Conservation (phyloP, 2,329 filamentous ascomycete genomes). For the Sphaerulina vaccinii region DNA sequence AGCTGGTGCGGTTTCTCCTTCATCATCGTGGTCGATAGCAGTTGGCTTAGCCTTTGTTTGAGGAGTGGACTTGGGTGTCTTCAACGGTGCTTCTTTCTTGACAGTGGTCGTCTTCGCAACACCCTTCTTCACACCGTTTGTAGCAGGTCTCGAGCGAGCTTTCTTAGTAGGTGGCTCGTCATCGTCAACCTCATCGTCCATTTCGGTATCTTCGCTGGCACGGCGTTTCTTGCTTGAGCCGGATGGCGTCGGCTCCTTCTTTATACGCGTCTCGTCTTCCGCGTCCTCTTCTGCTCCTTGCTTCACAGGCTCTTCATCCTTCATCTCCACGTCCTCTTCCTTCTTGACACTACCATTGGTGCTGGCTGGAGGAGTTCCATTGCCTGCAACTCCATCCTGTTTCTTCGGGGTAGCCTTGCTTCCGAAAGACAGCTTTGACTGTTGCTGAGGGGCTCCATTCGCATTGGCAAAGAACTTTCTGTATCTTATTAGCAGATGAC, state of each 20-base stretch:
- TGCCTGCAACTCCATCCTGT: conserved; percentile 21
- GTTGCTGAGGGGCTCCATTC: conserved; percentile 65
- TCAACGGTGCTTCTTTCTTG: conserved; percentile 20
- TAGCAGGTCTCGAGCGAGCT: conserved; percentile 31
- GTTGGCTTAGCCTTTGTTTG: conserved; percentile 16
- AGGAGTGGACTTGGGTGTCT: conserved; percentile 17
- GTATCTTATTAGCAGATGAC: conserved; percentile 11
- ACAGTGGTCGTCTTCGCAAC: conserved; percentile 30
- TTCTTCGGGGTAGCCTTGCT: conserved; percentile 31
- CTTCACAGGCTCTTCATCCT: conserved; percentile 27
- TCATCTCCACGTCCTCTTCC: conserved; percentile 37
- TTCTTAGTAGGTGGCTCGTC: conserved; percentile 40
- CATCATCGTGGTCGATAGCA: conserved; percentile 22
- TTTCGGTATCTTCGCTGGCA: conserved; percentile 25
- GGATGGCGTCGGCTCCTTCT: conserved; percentile 23
- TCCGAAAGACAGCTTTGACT: conserved; percentile 76
- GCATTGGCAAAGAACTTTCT: conserved; percentile 84
- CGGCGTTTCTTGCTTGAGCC: conserved; percentile 33
- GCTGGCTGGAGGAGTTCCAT: conserved; percentile 23
- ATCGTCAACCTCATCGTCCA: conserved; percentile 32
- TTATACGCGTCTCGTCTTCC: conserved; percentile 22
- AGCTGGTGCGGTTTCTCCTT: conserved; percentile 5
- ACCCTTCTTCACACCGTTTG: conserved; percentile 21
- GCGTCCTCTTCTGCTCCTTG: conserved; percentile 26
- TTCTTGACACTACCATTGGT: conserved; percentile 31